Conservation (phyloP, 2,329 filamentous ascomycete species). For the Neopestalotiopsis sp. region DNA sequence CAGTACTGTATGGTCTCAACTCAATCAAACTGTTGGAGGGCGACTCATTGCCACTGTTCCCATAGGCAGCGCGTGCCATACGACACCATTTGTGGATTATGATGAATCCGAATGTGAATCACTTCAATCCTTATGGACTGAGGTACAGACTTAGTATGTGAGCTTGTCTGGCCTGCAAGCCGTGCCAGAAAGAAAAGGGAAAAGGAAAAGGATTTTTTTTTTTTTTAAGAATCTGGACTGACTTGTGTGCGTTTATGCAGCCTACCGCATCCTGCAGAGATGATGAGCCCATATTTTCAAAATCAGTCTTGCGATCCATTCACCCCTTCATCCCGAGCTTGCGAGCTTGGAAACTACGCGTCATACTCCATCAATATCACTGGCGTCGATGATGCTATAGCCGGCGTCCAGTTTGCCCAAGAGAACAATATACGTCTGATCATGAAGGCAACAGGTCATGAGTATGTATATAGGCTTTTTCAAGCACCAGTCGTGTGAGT, state of each 20-base stretch:
- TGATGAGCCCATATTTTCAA: slow-evolving; percentile 30
- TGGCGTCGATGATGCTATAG: slow-evolving; percentile 33
- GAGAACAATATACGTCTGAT: slow-evolving; percentile 23
- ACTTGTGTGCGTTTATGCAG: slow-evolving; percentile 6
- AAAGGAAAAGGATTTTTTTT: no score
- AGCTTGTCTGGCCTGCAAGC: neutral
- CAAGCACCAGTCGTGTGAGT: neutral
- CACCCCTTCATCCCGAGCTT: slow-evolving; percentile 41
- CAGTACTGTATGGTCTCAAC: neutral
- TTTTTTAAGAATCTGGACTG: neutral
- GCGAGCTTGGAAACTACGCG: slow-evolving; percentile 49
- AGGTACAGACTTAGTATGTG: neutral
- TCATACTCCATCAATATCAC: slow-evolving; percentile 43
- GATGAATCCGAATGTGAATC: slow-evolving; percentile 3
- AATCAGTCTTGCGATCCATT: slow-evolving; percentile 45
- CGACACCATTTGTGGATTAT: neutral
- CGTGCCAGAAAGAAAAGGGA: no score
- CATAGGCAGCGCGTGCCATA: neutral
- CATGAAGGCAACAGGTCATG: slow-evolving; percentile 25
- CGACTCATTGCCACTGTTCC: slow-evolving; percentile 8
- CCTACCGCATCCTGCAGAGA: slow-evolving; percentile 15
- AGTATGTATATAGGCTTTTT: slow-evolving; percentile 19
- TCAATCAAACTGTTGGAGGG: slow-evolving; percentile 3
- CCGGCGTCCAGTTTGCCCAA: slow-evolving; percentile 21
- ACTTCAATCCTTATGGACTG: neutral